These are phyloP conservation scores for Cercospora brassicicola DNA, from an alignment of 2,329 filamentous ascomycete species.

Conservation along the genomic window DNA sequence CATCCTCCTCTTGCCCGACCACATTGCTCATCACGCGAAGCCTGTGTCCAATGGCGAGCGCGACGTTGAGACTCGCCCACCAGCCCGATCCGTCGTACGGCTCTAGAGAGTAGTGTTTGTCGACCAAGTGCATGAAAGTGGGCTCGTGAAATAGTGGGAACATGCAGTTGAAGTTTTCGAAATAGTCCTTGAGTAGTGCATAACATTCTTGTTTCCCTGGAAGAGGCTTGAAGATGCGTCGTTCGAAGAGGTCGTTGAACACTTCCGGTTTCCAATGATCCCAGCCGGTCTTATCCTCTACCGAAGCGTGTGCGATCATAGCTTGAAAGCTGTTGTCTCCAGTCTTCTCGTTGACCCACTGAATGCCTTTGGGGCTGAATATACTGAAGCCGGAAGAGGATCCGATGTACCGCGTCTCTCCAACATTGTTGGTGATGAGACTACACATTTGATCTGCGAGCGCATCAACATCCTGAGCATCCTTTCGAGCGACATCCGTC, in stretches of 20 bases:
- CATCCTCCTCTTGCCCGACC: constrained; percentile 84
- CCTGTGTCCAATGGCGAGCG: constrained; percentile 87
- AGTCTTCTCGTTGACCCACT: constrained; percentile 97
- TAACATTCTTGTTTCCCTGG: constrained; percentile 85
- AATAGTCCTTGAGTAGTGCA: constrained; percentile 87
- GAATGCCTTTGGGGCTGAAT: constrained; percentile 95
- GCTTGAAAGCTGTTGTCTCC: constrained; percentile 92
- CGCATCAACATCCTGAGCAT: constrained; percentile 50
- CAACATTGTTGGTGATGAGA: constrained; percentile 88
- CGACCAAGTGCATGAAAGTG: constrained; percentile 96
- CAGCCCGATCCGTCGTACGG: constrained; percentile 94
- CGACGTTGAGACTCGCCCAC: constrained; percentile 97
- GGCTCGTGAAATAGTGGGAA: constrained; percentile 96
- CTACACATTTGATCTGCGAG: constrained; percentile 99
- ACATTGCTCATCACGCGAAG: constrained; percentile 94
- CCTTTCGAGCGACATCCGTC: constrained; percentile 9
- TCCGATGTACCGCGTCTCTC: constrained; percentile 94
- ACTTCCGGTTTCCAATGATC: constrained; percentile 98
- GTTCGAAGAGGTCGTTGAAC: constrained; percentile 86
- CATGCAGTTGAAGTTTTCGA: constrained; percentile 99
- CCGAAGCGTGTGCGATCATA: constrained; percentile 85
- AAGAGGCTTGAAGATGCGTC: constrained; percentile 77
- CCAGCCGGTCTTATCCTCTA: constrained; percentile 91
- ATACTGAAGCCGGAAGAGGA: constrained; percentile 98
- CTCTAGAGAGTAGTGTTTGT: constrained; percentile 87